A percentile compares a stretch with the other conserved stretches of the same genome.
Evolutionary conservation across 352 stramenopile genomes (phyloP).

Genomic region (Phytopythium sindhum): DNA sequence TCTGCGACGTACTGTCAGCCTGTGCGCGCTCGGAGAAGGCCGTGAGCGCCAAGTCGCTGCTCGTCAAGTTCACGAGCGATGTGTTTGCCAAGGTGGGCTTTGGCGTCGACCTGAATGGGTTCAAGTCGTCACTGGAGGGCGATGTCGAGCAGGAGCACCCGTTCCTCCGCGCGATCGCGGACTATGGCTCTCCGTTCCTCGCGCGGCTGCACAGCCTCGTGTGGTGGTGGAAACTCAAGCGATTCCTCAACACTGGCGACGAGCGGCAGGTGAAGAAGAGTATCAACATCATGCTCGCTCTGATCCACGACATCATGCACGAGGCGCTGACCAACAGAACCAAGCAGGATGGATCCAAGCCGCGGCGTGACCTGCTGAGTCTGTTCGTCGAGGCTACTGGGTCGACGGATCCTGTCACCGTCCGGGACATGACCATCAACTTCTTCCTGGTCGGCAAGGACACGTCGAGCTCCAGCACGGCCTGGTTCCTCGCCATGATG

Average conservation of each 20-base stretch:
- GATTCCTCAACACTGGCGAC: conserved; percentile 24
- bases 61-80: conserved; percentile 61
- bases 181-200: conserved; percentile 16
- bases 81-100: conserved; percentile 74
- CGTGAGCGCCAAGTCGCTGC: conserved; percentile 27
- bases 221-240: conserved; percentile 43
- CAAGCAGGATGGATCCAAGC: conserved; percentile 57
- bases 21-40: conserved; percentile 27
- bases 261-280: conserved; percentile 27
- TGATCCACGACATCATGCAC: conserved; percentile 30
- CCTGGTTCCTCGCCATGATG: conserved; percentile 78
- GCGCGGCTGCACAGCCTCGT: conserved; percentile 19
- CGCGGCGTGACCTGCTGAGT: conserved; percentile 33
- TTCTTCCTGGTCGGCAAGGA: conserved; percentile 63
- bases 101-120: conserved; percentile 46
- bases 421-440: conserved; percentile 58
- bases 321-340: conserved; percentile 26
- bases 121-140: conserved; percentile 26
- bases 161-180: conserved; percentile 45
- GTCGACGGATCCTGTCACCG: conserved; percentile 23
- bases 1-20: conserved; percentile 37
- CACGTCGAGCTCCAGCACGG: conserved; percentile 55
- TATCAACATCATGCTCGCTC: conserved; percentile 19
- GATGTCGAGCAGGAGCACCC: conserved; percentile 22
- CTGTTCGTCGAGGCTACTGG: conserved; percentile 40